phyloP scores from a whole-genome alignment of 768 basidiomycete genomes.

The Coprinopsis marcescibilis region DNA sequence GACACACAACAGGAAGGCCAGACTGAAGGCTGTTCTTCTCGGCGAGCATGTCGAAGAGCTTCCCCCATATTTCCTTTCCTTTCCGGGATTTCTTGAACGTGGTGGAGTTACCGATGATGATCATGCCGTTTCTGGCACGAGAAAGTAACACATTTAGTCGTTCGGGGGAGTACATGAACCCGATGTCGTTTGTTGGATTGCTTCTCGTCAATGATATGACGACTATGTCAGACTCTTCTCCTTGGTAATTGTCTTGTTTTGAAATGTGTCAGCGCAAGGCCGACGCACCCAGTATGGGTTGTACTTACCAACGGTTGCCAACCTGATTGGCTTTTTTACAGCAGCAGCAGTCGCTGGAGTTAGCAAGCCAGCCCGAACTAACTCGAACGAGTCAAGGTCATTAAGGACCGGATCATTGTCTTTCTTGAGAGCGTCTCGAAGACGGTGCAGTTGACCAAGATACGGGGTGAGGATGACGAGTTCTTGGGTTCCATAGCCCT shows the following conservation, averaged over 20 bases:
- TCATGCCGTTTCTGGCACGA: slow-evolving; percentile 57
- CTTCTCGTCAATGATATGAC: slow-evolving; percentile 57
- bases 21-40: slow-evolving; percentile 42
- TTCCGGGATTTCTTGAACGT: slow-evolving; percentile 52
- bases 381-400: slow-evolving; percentile 56
- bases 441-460: slow-evolving; percentile 53
- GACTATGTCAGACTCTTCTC: slow-evolving; percentile 69
- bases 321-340: slow-evolving; percentile 41
- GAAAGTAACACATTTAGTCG: slow-evolving; percentile 68
- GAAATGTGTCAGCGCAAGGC: neutral
- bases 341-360: slow-evolving; percentile 30
- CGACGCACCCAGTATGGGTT: neutral
- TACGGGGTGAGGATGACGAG: slow-evolving; percentile 68
- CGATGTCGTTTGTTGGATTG: slow-evolving; percentile 50
- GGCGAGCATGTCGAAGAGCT: slow-evolving; percentile 41
- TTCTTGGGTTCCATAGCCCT: slow-evolving; percentile 57
- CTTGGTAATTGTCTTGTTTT: slow-evolving; percentile 64
- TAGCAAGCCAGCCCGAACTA: slow-evolving; percentile 52
- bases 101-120: slow-evolving; percentile 58
- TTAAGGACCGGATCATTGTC: slow-evolving; percentile 55
- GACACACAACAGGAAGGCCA: slow-evolving; percentile 56
- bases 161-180: slow-evolving; percentile 68
- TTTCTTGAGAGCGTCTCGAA: slow-evolving; percentile 38
- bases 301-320: slow-evolving; percentile 61
- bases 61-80: slow-evolving; percentile 46